A percentile compares a stretch with the other conserved stretches of the same genome.
These are phyloP conservation scores for Solanum aculeatissimum DNA, from an alignment of 305 asterid species.

Conservation along the genomic window DNA sequence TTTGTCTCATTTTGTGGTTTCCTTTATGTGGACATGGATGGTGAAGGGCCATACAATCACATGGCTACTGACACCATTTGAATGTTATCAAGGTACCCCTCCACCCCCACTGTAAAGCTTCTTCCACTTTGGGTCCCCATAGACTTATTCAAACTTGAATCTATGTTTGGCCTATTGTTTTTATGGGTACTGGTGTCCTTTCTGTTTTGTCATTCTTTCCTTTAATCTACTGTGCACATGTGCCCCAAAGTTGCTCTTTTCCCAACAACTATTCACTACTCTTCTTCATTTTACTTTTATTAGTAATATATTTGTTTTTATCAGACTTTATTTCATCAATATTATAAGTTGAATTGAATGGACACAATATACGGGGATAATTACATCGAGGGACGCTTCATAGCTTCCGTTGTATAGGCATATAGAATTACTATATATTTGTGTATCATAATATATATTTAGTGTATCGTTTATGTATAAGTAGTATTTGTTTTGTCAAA, in stretches of 20 bases:
- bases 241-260: background rate
- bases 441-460: no score
- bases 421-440: no score
- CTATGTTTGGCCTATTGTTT: slow-evolving; percentile 22
- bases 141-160: background rate
- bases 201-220: slow-evolving; percentile 3
- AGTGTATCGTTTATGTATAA: no score
- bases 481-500: no score
- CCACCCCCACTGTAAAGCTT: background rate
- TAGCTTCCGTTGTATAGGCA: no score
- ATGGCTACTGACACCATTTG: slow-evolving; percentile 31
- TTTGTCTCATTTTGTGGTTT: slow-evolving; percentile 33
- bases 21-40: slow-evolving; percentile 23
- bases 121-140: slow-evolving; percentile 15
- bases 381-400: no score
- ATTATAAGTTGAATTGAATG: background rate
- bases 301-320: no score
- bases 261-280: background rate
- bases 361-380: no score
- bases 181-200: slow-evolving; percentile 22
- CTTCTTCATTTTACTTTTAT: background rate
- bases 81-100: slow-evolving; percentile 15
- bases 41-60: slow-evolving; percentile 25
- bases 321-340: no score
- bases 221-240: slow-evolving; percentile 7